These are phyloP conservation scores for Paspalum vaginatum DNA, from an alignment of 176 grass and related monocot species.

Conservation along the genomic window DNA sequence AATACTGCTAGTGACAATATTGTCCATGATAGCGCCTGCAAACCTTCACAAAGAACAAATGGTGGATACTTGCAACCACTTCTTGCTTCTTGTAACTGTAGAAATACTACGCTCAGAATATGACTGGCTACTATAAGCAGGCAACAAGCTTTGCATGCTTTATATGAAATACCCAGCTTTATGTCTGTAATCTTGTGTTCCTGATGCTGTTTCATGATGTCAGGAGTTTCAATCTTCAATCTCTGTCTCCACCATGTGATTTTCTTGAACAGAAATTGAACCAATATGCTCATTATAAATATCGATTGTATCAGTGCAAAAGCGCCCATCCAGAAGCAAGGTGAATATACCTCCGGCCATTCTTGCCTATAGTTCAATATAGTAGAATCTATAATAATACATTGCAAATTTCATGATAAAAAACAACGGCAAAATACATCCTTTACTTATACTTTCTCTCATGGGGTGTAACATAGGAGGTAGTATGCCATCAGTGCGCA, in stretches of 20 bases:
- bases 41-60: slow-evolving; percentile 51
- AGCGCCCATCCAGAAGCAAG: slow-evolving; percentile 62
- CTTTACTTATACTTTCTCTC: slow-evolving; percentile 12
- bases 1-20: slow-evolving; percentile 60
- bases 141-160: slow-evolving; percentile 71
- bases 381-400: slow-evolving; percentile 46
- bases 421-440: slow-evolving; percentile 7
- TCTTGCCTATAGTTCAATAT: slow-evolving; percentile 43
- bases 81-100: slow-evolving; percentile 37
- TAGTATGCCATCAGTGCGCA: neutral
- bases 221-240: slow-evolving; percentile 26
- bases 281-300: slow-evolving; percentile 47
- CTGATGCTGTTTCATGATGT: slow-evolving; percentile 29
- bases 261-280: slow-evolving; percentile 54
- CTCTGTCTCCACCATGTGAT: slow-evolving; percentile 44
- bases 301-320: slow-evolving; percentile 60
- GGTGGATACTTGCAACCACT: slow-evolving; percentile 45
- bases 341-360: slow-evolving; percentile 62
- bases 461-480: neutral
- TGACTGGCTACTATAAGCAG: slow-evolving; percentile 60
- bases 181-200: slow-evolving; percentile 38
- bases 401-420: slow-evolving; percentile 2
- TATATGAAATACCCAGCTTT: slow-evolving; percentile 54
- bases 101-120: slow-evolving; percentile 39
- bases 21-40: slow-evolving; percentile 71